phyloP scores from a whole-genome alignment of 2,329 filamentous ascomycete species.

The Penicillium sp. region DNA sequence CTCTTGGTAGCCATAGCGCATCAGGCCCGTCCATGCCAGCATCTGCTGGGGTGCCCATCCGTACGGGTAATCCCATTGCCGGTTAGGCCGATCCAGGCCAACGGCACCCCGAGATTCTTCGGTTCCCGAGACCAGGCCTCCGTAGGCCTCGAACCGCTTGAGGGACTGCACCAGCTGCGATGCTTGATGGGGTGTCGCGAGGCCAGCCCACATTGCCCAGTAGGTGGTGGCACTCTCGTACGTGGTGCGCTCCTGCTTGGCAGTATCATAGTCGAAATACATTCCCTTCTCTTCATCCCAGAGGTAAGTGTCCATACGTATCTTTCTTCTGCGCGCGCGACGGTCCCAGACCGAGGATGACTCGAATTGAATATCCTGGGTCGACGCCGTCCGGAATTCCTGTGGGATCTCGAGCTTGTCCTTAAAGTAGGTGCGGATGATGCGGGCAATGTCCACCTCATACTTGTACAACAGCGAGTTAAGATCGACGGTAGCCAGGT shows the following conservation, averaged over 20 bases:
- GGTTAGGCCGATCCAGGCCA: conserved; percentile 74
- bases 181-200: conserved; percentile 79
- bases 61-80: conserved; percentile 97
- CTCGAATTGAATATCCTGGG: conserved; percentile 61
- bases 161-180: conserved; percentile 64
- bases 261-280: conserved; percentile 96
- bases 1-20: conserved; percentile 82
- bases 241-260: conserved; percentile 64
- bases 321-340: conserved; percentile 71
- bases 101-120: conserved; percentile 76
- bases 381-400: conserved; percentile 65
- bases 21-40: conserved; percentile 85
- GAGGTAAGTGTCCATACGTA: conserved; percentile 80
- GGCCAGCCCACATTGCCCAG: conserved; percentile 94
- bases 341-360: conserved; percentile 85
- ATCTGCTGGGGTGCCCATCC: conserved; percentile 99
- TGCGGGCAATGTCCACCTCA: conserved; percentile 81
- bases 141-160: conserved; percentile 77
- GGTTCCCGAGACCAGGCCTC: conserved; percentile 81
- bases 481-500: conserved; percentile 85
- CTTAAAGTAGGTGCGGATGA: conserved; percentile 72
- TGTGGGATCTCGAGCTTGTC: conserved; percentile 73
- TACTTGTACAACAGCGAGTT: conserved; percentile 96
- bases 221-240: conserved; percentile 93
- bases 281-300: conserved; percentile 89